These are phyloP conservation scores for Talaromyces sp. DNA, from an alignment of 2,329 filamentous ascomycete genomes.

Conservation along the genomic window DNA sequence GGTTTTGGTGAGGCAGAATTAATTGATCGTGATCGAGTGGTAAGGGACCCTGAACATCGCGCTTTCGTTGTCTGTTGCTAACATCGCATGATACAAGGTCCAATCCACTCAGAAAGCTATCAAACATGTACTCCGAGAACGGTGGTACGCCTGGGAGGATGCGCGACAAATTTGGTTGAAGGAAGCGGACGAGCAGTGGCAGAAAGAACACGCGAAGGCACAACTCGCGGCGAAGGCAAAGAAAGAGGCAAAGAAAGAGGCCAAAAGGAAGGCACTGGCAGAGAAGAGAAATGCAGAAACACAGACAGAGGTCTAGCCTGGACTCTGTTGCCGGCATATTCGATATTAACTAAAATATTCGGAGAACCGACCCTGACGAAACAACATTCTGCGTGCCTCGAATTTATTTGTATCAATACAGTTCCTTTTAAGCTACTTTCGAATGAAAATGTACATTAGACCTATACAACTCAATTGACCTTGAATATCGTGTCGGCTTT, in stretches of 20 bases:
- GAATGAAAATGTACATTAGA: constrained; percentile 9
- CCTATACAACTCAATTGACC: background rate
- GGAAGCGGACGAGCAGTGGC: constrained; percentile 19
- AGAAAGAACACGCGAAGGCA: constrained; percentile 19
- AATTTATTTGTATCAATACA: constrained; percentile 1
- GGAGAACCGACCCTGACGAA: background rate
- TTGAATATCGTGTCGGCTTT: background rate
- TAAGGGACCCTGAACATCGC: constrained; percentile 44
- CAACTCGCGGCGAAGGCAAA: background rate
- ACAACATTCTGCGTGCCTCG: background rate
- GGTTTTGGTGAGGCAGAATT: constrained; percentile 72
- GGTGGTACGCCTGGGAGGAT: constrained; percentile 74
- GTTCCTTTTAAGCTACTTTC: background rate
- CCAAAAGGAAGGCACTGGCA: background rate
- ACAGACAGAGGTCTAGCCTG: background rate
- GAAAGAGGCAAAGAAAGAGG: constrained; percentile 3
- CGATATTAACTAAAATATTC: background rate
- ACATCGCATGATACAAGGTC: constrained; percentile 53
- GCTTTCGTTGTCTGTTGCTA: background rate
- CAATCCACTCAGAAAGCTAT: constrained; percentile 74
- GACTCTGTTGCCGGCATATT: background rate
- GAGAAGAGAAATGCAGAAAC: background rate
- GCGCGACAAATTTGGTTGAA: constrained; percentile 29
- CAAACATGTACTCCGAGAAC: constrained; percentile 79
- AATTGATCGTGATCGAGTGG: constrained; percentile 60